Conservation (phyloP, 2,329 filamentous ascomycete species). For the Arthrinium phaeospermum region DNA sequence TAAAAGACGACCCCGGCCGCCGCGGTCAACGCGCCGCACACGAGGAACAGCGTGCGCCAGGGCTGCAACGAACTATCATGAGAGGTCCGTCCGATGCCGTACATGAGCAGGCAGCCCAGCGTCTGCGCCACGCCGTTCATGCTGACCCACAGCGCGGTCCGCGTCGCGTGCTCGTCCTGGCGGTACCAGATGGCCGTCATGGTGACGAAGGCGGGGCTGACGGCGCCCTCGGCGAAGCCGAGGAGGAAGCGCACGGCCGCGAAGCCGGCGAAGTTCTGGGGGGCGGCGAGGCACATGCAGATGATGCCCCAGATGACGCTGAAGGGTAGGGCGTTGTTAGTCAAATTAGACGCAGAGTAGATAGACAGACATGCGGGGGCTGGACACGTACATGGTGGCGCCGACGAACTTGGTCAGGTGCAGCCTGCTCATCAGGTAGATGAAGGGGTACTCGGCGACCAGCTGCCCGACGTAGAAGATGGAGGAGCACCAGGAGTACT, state of each 20-base stretch:
- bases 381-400: conserved; percentile 45
- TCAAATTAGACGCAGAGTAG: no score
- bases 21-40: conserved; percentile 54
- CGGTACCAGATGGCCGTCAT: conserved; percentile 50
- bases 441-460: conserved; percentile 54
- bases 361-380: not conserved
- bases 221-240: conserved; percentile 65
- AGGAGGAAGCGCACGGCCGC: conserved; percentile 66
- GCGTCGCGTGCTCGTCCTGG: conserved; percentile 42
- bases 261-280: conserved; percentile 60
- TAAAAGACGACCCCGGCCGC: conserved; percentile 51
- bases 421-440: conserved; percentile 56
- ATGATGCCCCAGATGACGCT: conserved; percentile 62
- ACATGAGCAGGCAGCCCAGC: conserved; percentile 53
- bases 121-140: conserved; percentile 54
- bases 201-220: conserved; percentile 40
- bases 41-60: conserved; percentile 55
- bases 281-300: conserved; percentile 62
- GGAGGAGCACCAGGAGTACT: conserved; percentile 56
- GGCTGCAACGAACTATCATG: conserved; percentile 42
- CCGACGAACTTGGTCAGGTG: conserved; percentile 57
- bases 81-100: conserved; percentile 52
- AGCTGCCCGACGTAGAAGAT: conserved; percentile 54
- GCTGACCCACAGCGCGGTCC: conserved; percentile 47
- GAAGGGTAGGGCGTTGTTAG: no score